Base-by-base conservation (phyloP, 257 asterid species). In the Gentiana straminea region DNA sequence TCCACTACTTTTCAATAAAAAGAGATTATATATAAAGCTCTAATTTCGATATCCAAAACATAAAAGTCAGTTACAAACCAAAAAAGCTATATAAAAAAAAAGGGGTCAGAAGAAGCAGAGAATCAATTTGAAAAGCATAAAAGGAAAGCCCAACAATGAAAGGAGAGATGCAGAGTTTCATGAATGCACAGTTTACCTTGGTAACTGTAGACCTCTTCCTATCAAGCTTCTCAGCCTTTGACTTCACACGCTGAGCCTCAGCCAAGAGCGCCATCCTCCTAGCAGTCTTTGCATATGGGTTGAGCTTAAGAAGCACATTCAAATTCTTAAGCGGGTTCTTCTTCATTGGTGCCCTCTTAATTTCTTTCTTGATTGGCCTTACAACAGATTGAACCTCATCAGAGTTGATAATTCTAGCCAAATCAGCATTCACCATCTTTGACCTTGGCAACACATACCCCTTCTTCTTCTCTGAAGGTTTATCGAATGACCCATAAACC, bases 371-470 rank as follows among this genome's bases (percentile, higher is more conserved):
- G 59, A 84, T 88, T 7, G 86, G 96, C 61, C 56, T 87, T 74
- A 86, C 96, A 12, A 84, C 94, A 4, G 89, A 77, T 69, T 86
- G 94, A 15, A 86, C 79, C 78, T 84, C 96, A 49, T 86, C 96
- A 0, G 96, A 86, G 54, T 86, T 86, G 39, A 86, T 84, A 38
- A 86, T 86, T 45, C 94, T 79, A 0, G 96, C 90, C 43, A 87
- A 68, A 60, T 86, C 96, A 15, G 84, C 96, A 67, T 87, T 87
- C 45, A 70, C 79, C 94, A 86, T 86, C 79, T 86, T 86, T 0
- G 79, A 62, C 68, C 86, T 75, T 0, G 94, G 94, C 63, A 86
- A 70, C 2, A 81, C 71, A 33, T 81, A 84, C 0, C 91, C 92
- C 49, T 58, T 79, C 85, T 86, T 86, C 77, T 66, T 69, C 79